Evolutionary conservation across 139 green algal species (phyloP).

Genomic region (Chlamydomonas schloesseri): DNA sequence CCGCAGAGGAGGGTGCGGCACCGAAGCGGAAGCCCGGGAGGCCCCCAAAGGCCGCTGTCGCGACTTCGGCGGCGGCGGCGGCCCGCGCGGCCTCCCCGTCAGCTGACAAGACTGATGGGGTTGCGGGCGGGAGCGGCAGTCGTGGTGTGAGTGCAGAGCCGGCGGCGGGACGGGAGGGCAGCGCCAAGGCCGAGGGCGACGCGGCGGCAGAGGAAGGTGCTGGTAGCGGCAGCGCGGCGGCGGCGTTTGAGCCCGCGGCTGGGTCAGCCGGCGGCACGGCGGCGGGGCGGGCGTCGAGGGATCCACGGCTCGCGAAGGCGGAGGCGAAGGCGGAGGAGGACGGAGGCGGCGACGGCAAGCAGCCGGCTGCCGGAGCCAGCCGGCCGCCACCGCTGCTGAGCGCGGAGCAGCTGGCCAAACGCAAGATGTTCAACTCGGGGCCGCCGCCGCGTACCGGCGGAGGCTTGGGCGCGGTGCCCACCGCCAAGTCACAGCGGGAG

Average conservation of each 20-base stretch:
- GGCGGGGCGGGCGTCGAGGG: neutral
- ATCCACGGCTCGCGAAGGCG: too few relatives aligned
- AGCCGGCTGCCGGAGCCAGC: neutral
- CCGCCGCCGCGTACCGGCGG: neutral
- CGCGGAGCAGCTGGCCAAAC: slow-evolving; percentile 35
- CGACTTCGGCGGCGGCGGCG: too few relatives aligned
- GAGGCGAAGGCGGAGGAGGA: neutral
- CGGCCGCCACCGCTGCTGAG: slow-evolving; percentile 25
- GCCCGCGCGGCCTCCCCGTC: too few relatives aligned
- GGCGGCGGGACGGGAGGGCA: too few relatives aligned
- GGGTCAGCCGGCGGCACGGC: neutral
- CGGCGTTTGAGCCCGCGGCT: too few relatives aligned
- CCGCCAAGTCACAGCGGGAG: slow-evolving; percentile 68
- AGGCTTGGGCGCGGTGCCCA: slow-evolving; percentile 78
- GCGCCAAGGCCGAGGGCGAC: too few relatives aligned
- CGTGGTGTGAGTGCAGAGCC: too few relatives aligned
- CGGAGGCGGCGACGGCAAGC: neutral
- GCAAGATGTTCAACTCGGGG: neutral
- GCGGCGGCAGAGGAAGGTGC: too few relatives aligned
- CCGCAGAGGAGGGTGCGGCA: neutral
- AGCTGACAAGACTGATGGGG: too few relatives aligned
- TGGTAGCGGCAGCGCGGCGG: neutral
- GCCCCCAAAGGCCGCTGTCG: neutral
- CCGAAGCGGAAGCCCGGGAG: neutral
- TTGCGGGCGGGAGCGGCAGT: too few relatives aligned